Percentiles rank a stretch among this genome's conserved stretches.
These are phyloP conservation scores for Cordyceps sp. DNA, from an alignment of 2,329 filamentous ascomycete genomes.

Conservation along the genomic window DNA sequence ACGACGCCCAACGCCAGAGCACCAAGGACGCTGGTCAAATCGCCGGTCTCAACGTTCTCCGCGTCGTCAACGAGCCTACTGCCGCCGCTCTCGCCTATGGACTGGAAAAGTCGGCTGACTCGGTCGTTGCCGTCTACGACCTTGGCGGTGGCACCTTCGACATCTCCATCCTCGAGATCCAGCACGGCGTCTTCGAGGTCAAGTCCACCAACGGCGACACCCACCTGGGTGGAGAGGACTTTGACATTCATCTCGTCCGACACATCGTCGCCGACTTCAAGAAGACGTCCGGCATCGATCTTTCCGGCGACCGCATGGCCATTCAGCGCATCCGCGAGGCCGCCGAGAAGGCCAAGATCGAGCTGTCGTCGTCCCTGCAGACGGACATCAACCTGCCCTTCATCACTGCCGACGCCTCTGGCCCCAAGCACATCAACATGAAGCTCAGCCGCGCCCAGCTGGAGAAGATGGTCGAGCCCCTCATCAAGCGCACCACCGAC, in stretches of 20 bases:
- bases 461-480: constrained; percentile 78
- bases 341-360: constrained; percentile 98
- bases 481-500: constrained; percentile 74
- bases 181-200: constrained; percentile 96
- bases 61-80: constrained; percentile 96
- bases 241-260: constrained; percentile 86
- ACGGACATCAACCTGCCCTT: constrained; percentile 98
- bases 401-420: constrained; percentile 90
- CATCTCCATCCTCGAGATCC: constrained; percentile 95
- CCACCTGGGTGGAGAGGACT: constrained; percentile 95
- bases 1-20: constrained; percentile 92
- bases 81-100: constrained; percentile 92
- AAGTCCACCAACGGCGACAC: constrained; percentile 99
- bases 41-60: constrained; percentile 85
- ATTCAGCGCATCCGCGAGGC: constrained; percentile 98
- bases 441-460: constrained; percentile 89
- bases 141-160: constrained; percentile 97
- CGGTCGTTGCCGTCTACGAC: constrained; percentile 90
- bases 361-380: constrained; percentile 85
- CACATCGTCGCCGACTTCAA: constrained; percentile 93
- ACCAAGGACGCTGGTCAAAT: constrained; percentile 98
- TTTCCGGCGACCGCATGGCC: constrained; percentile 87
- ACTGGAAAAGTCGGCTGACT: constrained; percentile 85
- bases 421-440: constrained; percentile 95
- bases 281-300: constrained; percentile 83